A percentile compares a stretch with the other conserved stretches of the same genome.
Evolutionary conservation across 129 eudicot genomes (phyloP).

Genomic region (Helianthus tuberosus): DNA sequence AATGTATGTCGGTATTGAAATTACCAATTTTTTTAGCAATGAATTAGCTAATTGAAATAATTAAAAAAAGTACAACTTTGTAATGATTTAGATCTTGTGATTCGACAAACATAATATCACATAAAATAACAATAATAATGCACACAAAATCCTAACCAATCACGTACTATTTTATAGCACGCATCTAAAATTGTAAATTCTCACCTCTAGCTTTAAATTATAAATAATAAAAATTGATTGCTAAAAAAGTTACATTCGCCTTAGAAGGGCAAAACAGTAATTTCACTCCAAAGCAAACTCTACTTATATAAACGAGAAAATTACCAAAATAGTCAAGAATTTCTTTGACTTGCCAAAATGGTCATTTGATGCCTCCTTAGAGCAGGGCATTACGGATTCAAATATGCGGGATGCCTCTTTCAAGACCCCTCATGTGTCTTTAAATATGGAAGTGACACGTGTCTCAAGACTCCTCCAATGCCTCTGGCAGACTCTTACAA

Average conservation of each 20-base stretch:
- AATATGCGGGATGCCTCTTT: too few relatives aligned
- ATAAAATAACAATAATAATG: not conserved
- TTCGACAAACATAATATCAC: slow-evolving; percentile 16
- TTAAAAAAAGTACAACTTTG: not conserved
- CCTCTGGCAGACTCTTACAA: too few relatives aligned
- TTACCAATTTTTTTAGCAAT: too few relatives aligned
- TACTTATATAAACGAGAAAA: slow-evolving; percentile 10
- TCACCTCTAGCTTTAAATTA: not conserved
- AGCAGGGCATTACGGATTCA: too few relatives aligned
- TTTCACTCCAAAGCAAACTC: not conserved
- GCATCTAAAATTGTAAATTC: not conserved
- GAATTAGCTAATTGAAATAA: not conserved
- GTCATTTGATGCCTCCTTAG: too few relatives aligned
- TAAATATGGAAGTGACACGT: too few relatives aligned
- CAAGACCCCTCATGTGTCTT: too few relatives aligned
- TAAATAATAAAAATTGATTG: not conserved
- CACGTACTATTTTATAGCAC: not conserved
- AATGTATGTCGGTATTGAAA: too few relatives aligned
- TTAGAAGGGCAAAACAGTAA: slow-evolving; percentile 26
- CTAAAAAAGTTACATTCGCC: not conserved
- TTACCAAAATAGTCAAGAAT: too few relatives aligned
- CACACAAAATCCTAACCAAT: slow-evolving; percentile 1
- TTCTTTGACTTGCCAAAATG: too few relatives aligned
- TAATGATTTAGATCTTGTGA: not conserved
- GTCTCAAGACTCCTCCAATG: too few relatives aligned